These are phyloP conservation scores for Steccherinum ochraceum DNA, from an alignment of 768 basidiomycete genomes.

Conservation along the genomic window DNA sequence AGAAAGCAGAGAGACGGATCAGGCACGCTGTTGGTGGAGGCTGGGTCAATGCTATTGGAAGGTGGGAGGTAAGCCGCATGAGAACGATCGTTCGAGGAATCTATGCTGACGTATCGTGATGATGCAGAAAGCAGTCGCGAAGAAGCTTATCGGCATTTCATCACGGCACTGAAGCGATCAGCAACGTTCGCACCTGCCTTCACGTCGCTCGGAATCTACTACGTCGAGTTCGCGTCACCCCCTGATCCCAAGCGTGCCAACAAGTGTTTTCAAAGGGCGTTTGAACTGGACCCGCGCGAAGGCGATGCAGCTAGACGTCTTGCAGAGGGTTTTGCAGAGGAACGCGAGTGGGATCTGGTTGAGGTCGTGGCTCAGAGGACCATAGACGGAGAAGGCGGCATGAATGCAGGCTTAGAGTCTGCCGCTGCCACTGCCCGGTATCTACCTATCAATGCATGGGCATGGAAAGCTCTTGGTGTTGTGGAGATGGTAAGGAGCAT, in stretches of 20 bases:
- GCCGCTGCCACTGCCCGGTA: conserved; percentile 38
- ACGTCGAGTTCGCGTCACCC: conserved; percentile 61
- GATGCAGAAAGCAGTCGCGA: conserved; percentile 42
- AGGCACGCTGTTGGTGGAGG: conserved; percentile 81
- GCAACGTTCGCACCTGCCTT: conserved; percentile 84
- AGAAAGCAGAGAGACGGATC: conserved; percentile 46
- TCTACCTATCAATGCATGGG: conserved; percentile 85
- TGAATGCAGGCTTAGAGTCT: conserved; percentile 34
- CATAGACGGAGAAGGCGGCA: conserved; percentile 89
- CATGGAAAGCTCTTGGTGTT: conserved; percentile 93
- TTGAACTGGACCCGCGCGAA: conserved; percentile 91
- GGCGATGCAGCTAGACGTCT: conserved; percentile 77
- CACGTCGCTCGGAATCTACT: conserved; percentile 90
- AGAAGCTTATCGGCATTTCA: conserved; percentile 73
- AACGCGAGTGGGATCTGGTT: conserved; percentile 92
- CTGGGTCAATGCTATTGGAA: conserved; percentile 75
- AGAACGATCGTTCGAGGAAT: not conserved
- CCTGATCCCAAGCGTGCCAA: conserved; percentile 81
- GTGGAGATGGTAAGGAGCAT: conserved; percentile 86
- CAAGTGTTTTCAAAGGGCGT: conserved; percentile 97
- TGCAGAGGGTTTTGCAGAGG: conserved; percentile 86
- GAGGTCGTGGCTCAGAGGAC: conserved; percentile 90
- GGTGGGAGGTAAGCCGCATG: conserved; percentile 51
- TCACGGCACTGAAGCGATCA: conserved; percentile 69
- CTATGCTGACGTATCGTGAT: not conserved